Percentiles rank a stretch among this genome's conserved stretches.
Evolutionary conservation across 768 basidiomycete species (phyloP).

Genomic region (Xerocomellus intermedius): DNA sequence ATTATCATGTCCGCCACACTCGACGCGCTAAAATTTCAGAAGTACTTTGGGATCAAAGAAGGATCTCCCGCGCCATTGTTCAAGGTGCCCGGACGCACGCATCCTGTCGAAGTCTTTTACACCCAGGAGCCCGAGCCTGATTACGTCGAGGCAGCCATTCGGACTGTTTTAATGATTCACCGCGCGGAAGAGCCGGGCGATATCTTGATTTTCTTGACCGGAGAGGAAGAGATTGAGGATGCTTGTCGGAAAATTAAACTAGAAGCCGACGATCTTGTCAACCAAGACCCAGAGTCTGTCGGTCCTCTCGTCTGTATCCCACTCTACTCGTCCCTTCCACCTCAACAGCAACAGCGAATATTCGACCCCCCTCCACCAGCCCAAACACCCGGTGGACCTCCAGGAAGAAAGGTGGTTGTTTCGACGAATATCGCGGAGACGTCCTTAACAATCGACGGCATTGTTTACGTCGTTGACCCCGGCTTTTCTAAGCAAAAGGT

Average conservation of each 20-base stretch:
- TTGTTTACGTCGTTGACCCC: conserved; percentile 98
- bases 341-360: conserved; percentile 93
- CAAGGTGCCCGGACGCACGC: conserved; percentile 90
- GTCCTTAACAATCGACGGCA: conserved; percentile 95
- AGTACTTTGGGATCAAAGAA: conserved; percentile 69
- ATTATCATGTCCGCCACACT: conserved; percentile 99
- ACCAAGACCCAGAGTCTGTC: conserved; percentile 67
- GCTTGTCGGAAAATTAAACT: conserved; percentile 90
- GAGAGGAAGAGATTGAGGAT: conserved; percentile 98
- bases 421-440: conserved; percentile 99
- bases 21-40: conserved; percentile 94
- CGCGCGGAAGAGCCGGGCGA: conserved; percentile 93
- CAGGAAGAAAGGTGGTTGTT: conserved; percentile 90
- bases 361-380: conserved; percentile 85
- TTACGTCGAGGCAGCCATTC: conserved; percentile 95
- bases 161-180: conserved; percentile 96
- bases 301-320: conserved; percentile 91
- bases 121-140: conserved; percentile 91
- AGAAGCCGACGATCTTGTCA: conserved; percentile 82
- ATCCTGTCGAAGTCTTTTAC: conserved; percentile 95
- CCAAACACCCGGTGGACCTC: conserved; percentile 60
- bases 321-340: conserved; percentile 92
- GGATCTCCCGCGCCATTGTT: conserved; percentile 65
- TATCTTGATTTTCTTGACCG: conserved; percentile 91
- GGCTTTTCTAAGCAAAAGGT: conserved; percentile 98